Evolutionary conservation across 345 rosid genomes (phyloP).

Genomic region (Euphorbia peplus): DNA sequence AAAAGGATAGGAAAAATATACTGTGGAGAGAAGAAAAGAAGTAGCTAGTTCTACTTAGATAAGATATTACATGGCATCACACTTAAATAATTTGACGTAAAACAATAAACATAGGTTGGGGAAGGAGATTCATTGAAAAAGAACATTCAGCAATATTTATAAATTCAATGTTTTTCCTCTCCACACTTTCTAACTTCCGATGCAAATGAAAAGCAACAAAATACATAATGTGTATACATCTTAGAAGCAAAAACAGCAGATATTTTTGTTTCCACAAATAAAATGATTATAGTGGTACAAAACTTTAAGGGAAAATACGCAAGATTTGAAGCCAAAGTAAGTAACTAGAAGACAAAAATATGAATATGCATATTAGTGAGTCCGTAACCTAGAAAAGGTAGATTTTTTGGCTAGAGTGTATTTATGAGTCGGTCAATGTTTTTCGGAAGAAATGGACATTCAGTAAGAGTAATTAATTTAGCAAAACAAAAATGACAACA

Average conservation of each 20-base stretch:
- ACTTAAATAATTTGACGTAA: background rate
- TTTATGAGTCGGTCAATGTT: background rate
- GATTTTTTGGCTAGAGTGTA: background rate
- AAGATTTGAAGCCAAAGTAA: background rate
- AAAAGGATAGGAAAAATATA: background rate
- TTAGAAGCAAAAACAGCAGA: background rate
- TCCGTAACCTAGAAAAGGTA: background rate
- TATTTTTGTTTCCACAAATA: background rate
- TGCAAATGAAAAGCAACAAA: background rate
- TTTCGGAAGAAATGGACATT: background rate
- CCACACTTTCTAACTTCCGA: background rate
- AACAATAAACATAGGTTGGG: background rate
- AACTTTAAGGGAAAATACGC: background rate
- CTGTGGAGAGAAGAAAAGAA: background rate
- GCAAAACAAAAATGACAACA: background rate
- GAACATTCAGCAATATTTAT: background rate
- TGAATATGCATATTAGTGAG: background rate
- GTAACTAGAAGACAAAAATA: slow-evolving; percentile 1
- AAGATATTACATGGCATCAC: background rate
- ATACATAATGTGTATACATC: background rate
- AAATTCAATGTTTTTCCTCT: background rate
- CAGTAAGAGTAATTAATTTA: background rate
- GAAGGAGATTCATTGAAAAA: background rate
- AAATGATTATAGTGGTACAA: background rate
- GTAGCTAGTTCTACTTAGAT: background rate